Base-by-base conservation (phyloP, 495 filamentous ascomycete genomes). In the Ramalina intermedia region DNA sequence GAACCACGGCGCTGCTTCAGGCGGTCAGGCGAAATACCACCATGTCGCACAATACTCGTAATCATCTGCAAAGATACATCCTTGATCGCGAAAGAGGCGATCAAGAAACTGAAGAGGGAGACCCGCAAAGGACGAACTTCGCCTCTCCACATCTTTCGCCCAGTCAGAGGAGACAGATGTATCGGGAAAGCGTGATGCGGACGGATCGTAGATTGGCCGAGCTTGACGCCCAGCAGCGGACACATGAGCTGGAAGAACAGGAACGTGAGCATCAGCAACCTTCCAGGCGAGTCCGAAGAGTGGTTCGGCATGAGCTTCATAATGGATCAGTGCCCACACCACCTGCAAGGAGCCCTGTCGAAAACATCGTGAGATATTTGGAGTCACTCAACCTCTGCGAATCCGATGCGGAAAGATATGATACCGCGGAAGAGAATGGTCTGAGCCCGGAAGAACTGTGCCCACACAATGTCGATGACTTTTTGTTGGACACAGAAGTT, bases 311-410 rank as follows among this genome's bases (percentile, higher is more conserved):
- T 18, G 17, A 18, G 39, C 17, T 24, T 41, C 17, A 41, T 9
- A 18, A 43, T 66, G 69, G 29, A 63, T 33, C 29, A 33, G 29
- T 3, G 7, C 29, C 29, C 29, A 33, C 64, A 5, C 60, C 59
- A 0, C 64, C 58, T 40, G 54, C 66, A 7, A 60, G 52, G 16
- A 47, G 56, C 3, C 56, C 72, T 37, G 55, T 84, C 14, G 80
- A 81, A 54, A 69, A 79, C 42, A 74, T 73, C 4, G 79, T 86
- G 55, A 72, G 71, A 52, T 85, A 84, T 55, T 69, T 86, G 12
- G 76, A 77, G 38, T 65, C 69, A 39, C 58, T 85, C 51, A 77
- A 80, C 8, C 66, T 67, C 49, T 78, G 74, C 9, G 69, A 59
- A 41, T 70, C 69, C 13, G 66, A 71, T 24, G 70, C 79, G 45